Evolutionary conservation across 1,284 basidiomycete species (phyloP), one percentile per base, ranked within the genome.

Genomic region (Termitomyces sp.): DNA sequence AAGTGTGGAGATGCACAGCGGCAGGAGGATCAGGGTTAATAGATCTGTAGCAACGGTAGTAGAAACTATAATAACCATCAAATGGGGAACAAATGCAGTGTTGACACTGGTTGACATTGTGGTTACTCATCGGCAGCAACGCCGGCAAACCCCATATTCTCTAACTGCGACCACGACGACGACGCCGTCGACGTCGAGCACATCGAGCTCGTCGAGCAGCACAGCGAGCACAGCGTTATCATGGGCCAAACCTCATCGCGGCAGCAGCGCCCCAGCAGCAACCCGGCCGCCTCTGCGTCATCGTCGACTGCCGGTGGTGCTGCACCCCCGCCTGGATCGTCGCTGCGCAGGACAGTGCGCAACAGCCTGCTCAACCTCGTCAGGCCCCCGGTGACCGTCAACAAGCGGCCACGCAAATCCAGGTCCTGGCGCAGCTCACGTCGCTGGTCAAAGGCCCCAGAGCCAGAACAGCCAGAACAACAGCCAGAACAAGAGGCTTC

Each of bases 1-100:
- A 50, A 10, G 50, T 62, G 0, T 72, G 71, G 72, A 64, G 58
- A 43, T 72, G 68, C 41, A 64, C 63, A 2, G 59, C 68, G 28
- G 61, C 66, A 5, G 68, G 84, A 74, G 71, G 83, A 77, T 86
- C 49, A 80, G 89, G 13, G 5, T 50, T 56, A 21, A 35, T 70
- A 9, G 61, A 38, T 21, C 37, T 13, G 59, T 44, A 68, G 60
- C n/a, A n/a, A n/a, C n/a, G n/a, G n/a, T n/a, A n/a, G n/a, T n/a
- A n/a, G n/a, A n/a, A n/a, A n/a, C n/a, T n/a, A n/a, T n/a, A n/a
- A n/a, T 24, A 24, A 24, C 5, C 2, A 24, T 24, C 21, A 24
- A 34, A 33, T 31, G 18, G 18, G 43, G n/a, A 30, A 53, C 41
- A 50, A 41, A 40, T 28, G 33, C 28, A 19, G 31, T 50, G 51